Conservation (phyloP, 495 filamentous ascomycete genomes). For the Neurospora pannonica region DNA sequence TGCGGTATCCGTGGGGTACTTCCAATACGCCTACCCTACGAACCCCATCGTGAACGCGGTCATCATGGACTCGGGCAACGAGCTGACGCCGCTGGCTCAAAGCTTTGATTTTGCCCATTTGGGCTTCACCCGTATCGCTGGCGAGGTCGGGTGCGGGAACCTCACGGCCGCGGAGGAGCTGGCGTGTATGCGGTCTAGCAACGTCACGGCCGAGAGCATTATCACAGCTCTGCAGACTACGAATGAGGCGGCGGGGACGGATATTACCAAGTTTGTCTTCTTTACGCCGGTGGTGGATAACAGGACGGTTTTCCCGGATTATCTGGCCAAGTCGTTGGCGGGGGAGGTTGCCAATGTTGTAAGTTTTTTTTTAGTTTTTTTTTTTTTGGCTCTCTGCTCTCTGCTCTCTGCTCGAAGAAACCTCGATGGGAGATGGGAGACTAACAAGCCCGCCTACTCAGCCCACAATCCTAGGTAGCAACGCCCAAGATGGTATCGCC, state of each 20-base stretch:
- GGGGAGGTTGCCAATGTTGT: slow-evolving; percentile 13
- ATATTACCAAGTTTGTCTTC: slow-evolving; percentile 16
- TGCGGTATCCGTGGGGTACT: slow-evolving; percentile 41
- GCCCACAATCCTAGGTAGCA: slow-evolving; percentile 15
- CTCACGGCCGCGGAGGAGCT: slow-evolving; percentile 24
- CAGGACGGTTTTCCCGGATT: slow-evolving; percentile 36
- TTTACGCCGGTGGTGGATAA: slow-evolving; percentile 13
- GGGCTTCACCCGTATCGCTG: slow-evolving; percentile 30
- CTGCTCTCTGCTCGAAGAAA: neutral
- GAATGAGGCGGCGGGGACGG: slow-evolving; percentile 22
- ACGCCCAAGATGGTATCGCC: slow-evolving; percentile 11
- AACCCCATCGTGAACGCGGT: slow-evolving; percentile 38
- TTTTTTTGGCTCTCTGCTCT: neutral
- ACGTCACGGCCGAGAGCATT: slow-evolving; percentile 18
- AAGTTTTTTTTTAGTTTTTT: no score
- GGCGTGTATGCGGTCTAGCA: slow-evolving; percentile 35
- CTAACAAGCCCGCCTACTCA: neutral
- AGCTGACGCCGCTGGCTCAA: slow-evolving; percentile 29
- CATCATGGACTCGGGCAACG: slow-evolving; percentile 47
- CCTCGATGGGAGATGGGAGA: neutral
- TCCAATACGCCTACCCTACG: slow-evolving; percentile 36
- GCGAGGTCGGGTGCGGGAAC: slow-evolving; percentile 29
- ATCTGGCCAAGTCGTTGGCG: slow-evolving; percentile 8
- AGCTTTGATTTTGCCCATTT: slow-evolving; percentile 17
- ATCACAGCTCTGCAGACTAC: slow-evolving; percentile 22